Conservation (phyloP, 768 basidiomycete genomes). For the Erythrobasidium yunnanense region DNA sequence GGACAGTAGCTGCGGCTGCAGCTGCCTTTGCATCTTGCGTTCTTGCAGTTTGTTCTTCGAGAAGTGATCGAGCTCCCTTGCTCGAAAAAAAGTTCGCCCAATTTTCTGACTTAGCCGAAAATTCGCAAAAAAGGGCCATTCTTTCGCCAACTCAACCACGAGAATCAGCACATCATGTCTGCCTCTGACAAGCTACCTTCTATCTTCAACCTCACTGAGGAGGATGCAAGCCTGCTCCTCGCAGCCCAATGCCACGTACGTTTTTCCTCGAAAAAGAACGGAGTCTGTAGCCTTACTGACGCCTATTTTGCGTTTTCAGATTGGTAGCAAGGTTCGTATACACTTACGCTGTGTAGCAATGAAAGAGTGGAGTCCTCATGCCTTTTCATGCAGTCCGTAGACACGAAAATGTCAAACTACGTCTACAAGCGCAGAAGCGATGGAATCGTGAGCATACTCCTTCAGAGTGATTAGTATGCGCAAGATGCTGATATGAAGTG, state of each 20-base stretch:
- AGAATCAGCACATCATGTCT: background rate
- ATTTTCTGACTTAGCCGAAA: no score
- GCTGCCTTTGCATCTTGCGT: no score
- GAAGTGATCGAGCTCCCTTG: no score
- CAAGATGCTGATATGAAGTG: background rate
- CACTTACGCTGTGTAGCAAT: no score
- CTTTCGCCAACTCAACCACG: no score
- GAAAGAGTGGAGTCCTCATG: no score
- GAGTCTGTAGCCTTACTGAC: background rate
- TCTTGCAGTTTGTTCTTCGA: no score
- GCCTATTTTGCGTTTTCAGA: no score
- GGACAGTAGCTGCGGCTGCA: no score
- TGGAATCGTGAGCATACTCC: conserved; percentile 49
- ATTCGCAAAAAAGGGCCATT: no score
- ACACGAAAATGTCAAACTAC: conserved; percentile 97
- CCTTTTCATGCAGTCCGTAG: conserved; percentile 91
- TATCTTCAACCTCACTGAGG: conserved; percentile 83
- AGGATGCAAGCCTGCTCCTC: conserved; percentile 89
- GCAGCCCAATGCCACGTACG: conserved; percentile 67
- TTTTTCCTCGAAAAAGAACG: background rate
- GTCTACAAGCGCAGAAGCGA: conserved; percentile 94
- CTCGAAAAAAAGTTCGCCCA: no score
- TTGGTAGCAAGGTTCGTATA: no score
- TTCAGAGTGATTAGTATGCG: background rate
- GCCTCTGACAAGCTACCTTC: conserved; percentile 74